These are phyloP conservation scores for Priceomyces castillae DNA, from an alignment of 805 yeast genomes.

Conservation along the genomic window DNA sequence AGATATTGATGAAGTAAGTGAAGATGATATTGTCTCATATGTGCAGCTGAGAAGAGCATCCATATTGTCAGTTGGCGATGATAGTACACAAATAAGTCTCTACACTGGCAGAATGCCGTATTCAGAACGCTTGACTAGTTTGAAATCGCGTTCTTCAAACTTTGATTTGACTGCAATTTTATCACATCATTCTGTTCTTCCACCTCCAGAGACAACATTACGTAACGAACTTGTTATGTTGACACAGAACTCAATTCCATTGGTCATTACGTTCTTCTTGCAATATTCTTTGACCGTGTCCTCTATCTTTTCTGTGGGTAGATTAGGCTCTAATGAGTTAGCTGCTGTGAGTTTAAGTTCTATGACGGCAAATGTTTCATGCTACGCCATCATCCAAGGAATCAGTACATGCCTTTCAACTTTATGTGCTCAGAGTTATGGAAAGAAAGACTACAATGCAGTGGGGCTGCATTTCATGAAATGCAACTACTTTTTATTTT, in stretches of 20 bases:
- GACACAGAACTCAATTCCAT: slow-evolving; percentile 48
- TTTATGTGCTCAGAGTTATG: slow-evolving; percentile 74
- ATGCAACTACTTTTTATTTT: slow-evolving; percentile 55
- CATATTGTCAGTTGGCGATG: slow-evolving; percentile 27
- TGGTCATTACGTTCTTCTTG: slow-evolving; percentile 62
- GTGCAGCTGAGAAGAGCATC: slow-evolving; percentile 40
- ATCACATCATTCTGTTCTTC: slow-evolving; percentile 23
- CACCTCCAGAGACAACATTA: slow-evolving; percentile 44
- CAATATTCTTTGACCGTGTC: slow-evolving; percentile 76
- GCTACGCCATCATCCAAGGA: slow-evolving; percentile 73
- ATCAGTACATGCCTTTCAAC: slow-evolving; percentile 78
- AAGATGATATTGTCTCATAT: slow-evolving; percentile 35
- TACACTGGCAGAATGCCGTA: slow-evolving; percentile 4
- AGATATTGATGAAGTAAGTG: slow-evolving; percentile 21
- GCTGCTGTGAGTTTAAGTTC: slow-evolving; percentile 76
- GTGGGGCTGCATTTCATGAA: slow-evolving; percentile 71
- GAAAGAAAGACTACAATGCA: slow-evolving; percentile 58
- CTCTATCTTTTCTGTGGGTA: slow-evolving; percentile 74
- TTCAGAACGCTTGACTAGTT: slow-evolving; percentile 3
- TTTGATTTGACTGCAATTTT: slow-evolving; percentile 20
- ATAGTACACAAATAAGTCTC: slow-evolving; percentile 12
- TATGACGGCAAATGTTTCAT: slow-evolving; percentile 77
- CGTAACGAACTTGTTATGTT: slow-evolving; percentile 40
- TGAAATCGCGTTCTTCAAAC: slow-evolving; percentile 10
- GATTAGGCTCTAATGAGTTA: slow-evolving; percentile 64